Evolutionary conservation across 345 rosid genomes (phyloP).

Genomic region (Rhizophora apiculata): DNA sequence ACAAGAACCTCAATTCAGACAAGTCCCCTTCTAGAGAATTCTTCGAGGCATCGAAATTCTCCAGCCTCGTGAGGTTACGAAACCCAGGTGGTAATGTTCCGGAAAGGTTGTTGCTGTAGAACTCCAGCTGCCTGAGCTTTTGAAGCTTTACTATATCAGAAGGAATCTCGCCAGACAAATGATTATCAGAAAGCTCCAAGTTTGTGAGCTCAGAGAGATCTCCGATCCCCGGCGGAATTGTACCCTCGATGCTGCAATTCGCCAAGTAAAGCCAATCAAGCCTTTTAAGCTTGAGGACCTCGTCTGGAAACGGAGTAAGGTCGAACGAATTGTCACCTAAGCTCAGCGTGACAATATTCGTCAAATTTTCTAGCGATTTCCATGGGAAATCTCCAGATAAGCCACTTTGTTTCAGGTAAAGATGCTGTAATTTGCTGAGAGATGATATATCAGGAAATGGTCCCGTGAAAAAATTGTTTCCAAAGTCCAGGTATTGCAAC

Average conservation of each 20-base stretch:
- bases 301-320: slow-evolving; percentile 40
- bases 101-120: slow-evolving; percentile 50
- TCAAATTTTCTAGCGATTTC: slow-evolving; percentile 54
- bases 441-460: slow-evolving; percentile 55
- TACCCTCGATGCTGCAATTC: slow-evolving; percentile 58
- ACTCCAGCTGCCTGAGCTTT: slow-evolving; percentile 68
- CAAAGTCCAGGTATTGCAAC: slow-evolving; percentile 66
- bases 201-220: slow-evolving; percentile 49
- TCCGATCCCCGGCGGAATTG: slow-evolving; percentile 62
- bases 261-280: slow-evolving; percentile 63
- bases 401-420: slow-evolving; percentile 55
- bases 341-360: slow-evolving; percentile 50
- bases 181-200: slow-evolving; percentile 53
- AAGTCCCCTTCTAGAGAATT: slow-evolving; percentile 59
- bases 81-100: slow-evolving; percentile 71
- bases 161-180: slow-evolving; percentile 58
- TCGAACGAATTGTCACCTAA: slow-evolving; percentile 63
- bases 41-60: slow-evolving; percentile 55
- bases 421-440: slow-evolving; percentile 44
- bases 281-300: slow-evolving; percentile 43
- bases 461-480: slow-evolving; percentile 64
- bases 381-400: slow-evolving; percentile 67
- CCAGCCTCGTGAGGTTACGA: slow-evolving; percentile 57
- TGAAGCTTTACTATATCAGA: slow-evolving; percentile 50
- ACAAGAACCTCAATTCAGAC: slow-evolving; percentile 51